These are phyloP conservation scores for Scutellaria barbata DNA, from an alignment of 257 asterid genomes.

Conservation along the genomic window DNA sequence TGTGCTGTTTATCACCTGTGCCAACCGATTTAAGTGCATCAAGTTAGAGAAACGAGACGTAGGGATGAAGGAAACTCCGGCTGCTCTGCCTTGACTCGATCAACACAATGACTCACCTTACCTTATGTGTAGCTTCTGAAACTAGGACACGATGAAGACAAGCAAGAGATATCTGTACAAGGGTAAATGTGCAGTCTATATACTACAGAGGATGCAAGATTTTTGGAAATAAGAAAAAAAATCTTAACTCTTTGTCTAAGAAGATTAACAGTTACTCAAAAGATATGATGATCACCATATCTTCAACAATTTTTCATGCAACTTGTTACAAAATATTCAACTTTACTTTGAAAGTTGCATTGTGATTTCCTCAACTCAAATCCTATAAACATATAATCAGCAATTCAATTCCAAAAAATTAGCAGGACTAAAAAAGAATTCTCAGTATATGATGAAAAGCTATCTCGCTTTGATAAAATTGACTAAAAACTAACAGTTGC, in stretches of 20 bases:
- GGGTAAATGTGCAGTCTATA: constrained; percentile 36
- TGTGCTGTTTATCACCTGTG: constrained; percentile 57
- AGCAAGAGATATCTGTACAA: constrained; percentile 33
- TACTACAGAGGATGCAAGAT: constrained; percentile 30
- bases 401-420: constrained; percentile 8
- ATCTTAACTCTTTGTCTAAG: constrained; percentile 21
- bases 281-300: constrained; percentile 18
- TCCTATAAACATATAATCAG: constrained; percentile 4
- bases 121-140: constrained; percentile 40
- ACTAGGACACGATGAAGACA: constrained; percentile 30
- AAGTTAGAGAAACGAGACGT: constrained; percentile 51
- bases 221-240: constrained; percentile 27
- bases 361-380: constrained; percentile 11
- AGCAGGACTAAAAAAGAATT: constrained; percentile 11
- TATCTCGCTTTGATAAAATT: not conserved
- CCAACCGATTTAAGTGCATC: constrained; percentile 68
- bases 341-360: constrained; percentile 11
- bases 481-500: constrained; percentile 1
- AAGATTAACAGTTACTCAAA: constrained; percentile 31
- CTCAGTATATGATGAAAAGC: not conserved
- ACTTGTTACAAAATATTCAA: constrained; percentile 2
- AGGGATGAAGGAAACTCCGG: constrained; percentile 33
- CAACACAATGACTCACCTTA: constrained; percentile 23
- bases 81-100: constrained; percentile 38
- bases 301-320: not conserved